A percentile compares a stretch with the other conserved stretches of the same genome.
Conservation (phyloP, 306 rosid genomes). For the Gleditsia sinensis region DNA sequence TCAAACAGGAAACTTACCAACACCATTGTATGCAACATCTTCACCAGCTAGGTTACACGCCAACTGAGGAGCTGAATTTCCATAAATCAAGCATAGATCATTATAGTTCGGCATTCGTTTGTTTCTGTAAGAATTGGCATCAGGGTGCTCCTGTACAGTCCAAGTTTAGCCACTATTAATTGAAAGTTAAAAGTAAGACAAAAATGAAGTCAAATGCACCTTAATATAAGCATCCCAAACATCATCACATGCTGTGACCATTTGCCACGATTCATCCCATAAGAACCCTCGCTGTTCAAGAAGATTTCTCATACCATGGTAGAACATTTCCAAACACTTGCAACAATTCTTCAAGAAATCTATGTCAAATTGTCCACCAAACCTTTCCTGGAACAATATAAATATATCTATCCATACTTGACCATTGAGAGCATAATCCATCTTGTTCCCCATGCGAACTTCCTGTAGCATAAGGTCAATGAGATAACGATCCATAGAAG, state of each 20-base stretch:
- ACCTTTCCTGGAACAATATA: conserved; percentile 49
- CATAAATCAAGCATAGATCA: conserved; percentile 62
- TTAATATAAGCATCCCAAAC: conserved; percentile 60
- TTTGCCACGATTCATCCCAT: conserved; percentile 57
- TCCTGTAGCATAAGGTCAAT: conserved; percentile 54
- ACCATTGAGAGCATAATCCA: conserved; percentile 36
- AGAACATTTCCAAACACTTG: conserved; percentile 47
- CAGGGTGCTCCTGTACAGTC: conserved; percentile 52
- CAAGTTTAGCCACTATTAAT: conserved; percentile 27
- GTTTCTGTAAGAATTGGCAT: conserved; percentile 45
- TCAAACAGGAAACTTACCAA: conserved; percentile 35
- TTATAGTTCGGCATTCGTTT: conserved; percentile 49
- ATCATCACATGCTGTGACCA: conserved; percentile 46
- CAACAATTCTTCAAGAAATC: conserved; percentile 39
- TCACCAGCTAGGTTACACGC: conserved; percentile 27
- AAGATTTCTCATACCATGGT: conserved; percentile 49
- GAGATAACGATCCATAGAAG: conserved; percentile 56
- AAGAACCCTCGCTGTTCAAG: conserved; percentile 53
- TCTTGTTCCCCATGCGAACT: conserved; percentile 41
- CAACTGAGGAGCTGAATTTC: conserved; percentile 41
- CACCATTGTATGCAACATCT: conserved; percentile 26
- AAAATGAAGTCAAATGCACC: conserved; percentile 40
- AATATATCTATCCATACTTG: conserved; percentile 44
- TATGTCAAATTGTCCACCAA: conserved; percentile 45
- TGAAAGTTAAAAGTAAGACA: conserved; percentile 8